A percentile compares a stretch with the other conserved stretches of the same genome.
Conservation (phyloP, 2,329 filamentous ascomycete species). For the Xylaria sp. region DNA sequence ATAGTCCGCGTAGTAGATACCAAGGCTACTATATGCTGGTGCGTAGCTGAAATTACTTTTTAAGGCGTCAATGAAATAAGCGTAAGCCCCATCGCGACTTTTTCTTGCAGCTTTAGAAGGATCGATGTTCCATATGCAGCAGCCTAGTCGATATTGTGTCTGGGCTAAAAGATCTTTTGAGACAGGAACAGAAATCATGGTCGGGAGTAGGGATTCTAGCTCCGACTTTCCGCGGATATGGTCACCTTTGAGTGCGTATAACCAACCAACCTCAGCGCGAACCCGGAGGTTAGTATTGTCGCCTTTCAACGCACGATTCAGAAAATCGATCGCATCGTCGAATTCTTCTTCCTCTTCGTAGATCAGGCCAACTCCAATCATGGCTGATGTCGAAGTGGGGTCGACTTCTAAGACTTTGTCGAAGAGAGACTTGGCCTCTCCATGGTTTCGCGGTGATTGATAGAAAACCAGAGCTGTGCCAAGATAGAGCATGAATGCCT, state of each 20-base stretch:
- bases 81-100: conserved; percentile 83
- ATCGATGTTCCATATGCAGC: conserved; percentile 87
- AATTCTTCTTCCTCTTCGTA: conserved; percentile 95
- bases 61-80: conserved; percentile 82
- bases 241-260: conserved; percentile 83
- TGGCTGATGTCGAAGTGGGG: conserved; percentile 77
- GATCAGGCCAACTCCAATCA: conserved; percentile 91
- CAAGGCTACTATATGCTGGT: conserved; percentile 89
- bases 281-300: conserved; percentile 81
- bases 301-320: conserved; percentile 77
- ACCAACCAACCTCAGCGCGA: conserved; percentile 90
- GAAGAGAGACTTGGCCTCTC: conserved; percentile 87
- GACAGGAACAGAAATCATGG: conserved; percentile 66
- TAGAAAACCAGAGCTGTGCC: conserved; percentile 91
- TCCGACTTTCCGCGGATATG: conserved; percentile 73
- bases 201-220: conserved; percentile 73
- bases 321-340: conserved; percentile 80
- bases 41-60: conserved; percentile 89
- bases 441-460: conserved; percentile 88
- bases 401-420: conserved; percentile 82
- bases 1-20: conserved; percentile 91
- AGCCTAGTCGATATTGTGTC: conserved; percentile 85
- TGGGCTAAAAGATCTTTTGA: conserved; percentile 80
- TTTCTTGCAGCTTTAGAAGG: conserved; percentile 78
- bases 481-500: conserved; percentile 79